Evolutionary conservation across 176 grass and related monocot genomes (phyloP), one percentile per base, ranked within the genome.

Genomic region (Avena atlantica): DNA sequence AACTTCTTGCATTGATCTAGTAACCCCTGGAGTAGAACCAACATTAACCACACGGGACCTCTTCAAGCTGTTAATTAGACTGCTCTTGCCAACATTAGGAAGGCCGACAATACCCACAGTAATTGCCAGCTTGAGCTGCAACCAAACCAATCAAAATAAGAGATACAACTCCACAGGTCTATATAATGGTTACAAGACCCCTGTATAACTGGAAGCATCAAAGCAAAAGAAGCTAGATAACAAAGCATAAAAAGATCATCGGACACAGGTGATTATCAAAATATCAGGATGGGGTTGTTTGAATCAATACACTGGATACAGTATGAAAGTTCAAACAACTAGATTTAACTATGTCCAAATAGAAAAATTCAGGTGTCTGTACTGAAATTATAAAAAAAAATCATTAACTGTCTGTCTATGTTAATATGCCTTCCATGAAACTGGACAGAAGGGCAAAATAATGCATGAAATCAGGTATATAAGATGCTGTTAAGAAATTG

Each of bases 1-100:
- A 82, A 99, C 88, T 88, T 96, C 94, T 87, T 96, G 92, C 94
- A 99, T 94, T 25, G 97, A 94, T 82, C 89, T 93, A 82, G 94
- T 99, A 71, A 99, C 82, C 20, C 97, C 97, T 78, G 97, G 94
- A 84, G 97, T 94, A 58, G 94, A 90, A 64, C 97, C 94, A 9
- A 94, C 92, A 89, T 99, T 99, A 73, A 96, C 97, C 59, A 92
- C 97, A 74, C 86, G 90, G 24, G 97, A 92, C 55, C 94, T 99
- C 87, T 99, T 99, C 80, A 98, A 87, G 84, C 97, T 96, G 88
- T 99, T 99, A 72, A 99, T 96, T 67, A 96, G 85, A 83, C 94
- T 96, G 77, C 92, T 99, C 92, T 99, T 99, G 79, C 97, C 97
- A 63, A 99, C 94, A 94, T 96, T 99, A 56, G 97, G 97, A 83